phyloP scores from a whole-genome alignment of 257 asterid genomes.

The Cruciata laevipes region DNA sequence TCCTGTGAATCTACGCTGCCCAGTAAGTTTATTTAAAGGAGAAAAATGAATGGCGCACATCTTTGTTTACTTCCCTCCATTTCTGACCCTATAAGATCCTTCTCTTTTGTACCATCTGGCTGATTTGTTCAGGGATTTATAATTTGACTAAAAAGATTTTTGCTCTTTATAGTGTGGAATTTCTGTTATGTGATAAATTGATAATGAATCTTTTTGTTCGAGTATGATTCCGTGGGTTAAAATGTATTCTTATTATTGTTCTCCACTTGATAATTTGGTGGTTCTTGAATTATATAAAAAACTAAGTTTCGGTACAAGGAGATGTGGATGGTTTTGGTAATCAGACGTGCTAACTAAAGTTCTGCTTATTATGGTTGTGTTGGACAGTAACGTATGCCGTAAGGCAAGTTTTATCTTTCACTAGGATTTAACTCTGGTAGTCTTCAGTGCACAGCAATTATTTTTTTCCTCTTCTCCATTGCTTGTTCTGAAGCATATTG shows the following conservation, averaged over 20 bases:
- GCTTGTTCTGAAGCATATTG: not conserved
- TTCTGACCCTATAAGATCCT: not conserved
- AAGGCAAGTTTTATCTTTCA: not conserved
- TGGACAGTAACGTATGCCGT: not conserved
- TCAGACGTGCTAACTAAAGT: too few relatives aligned
- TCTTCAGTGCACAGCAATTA: not conserved
- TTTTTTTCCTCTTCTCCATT: not conserved
- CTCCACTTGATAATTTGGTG: not conserved
- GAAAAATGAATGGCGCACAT: not conserved
- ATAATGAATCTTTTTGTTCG: not conserved
- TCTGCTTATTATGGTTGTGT: not conserved
- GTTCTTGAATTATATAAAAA: not conserved
- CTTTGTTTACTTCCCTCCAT: not conserved
- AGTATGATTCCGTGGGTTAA: not conserved
- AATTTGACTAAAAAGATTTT: not conserved
- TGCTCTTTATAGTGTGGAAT: not conserved
- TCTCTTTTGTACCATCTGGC: not conserved
- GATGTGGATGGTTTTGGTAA: not conserved
- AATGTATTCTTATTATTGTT: not conserved
- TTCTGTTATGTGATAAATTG: too few relatives aligned
- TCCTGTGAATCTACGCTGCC: conserved; percentile 96
- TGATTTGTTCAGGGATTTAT: not conserved
- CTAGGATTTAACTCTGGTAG: not conserved
- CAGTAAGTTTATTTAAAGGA: conserved; percentile 41
- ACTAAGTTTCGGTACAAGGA: not conserved